Conservation (phyloP, 176 grass and related monocot species). For the Oryza meyeriana region DNA sequence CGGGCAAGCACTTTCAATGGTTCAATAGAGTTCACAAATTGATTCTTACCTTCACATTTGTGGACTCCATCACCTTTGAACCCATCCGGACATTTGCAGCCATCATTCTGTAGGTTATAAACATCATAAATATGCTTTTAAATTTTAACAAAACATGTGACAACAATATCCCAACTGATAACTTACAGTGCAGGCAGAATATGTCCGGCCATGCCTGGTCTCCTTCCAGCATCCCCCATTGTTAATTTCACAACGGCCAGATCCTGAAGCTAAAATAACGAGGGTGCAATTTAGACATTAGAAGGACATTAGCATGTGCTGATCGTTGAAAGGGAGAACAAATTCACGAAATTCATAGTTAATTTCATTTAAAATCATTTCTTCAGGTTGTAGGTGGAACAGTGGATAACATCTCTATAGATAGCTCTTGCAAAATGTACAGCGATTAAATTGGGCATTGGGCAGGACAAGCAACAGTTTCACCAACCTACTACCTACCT, state of each 20-base stretch:
- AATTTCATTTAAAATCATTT: background rate
- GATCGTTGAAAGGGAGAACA: background rate
- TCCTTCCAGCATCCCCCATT: slow-evolving; percentile 98
- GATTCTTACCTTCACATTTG: slow-evolving; percentile 62
- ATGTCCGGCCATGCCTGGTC: slow-evolving; percentile 50
- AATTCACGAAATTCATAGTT: background rate
- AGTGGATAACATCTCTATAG: background rate
- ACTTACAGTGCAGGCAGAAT: slow-evolving; percentile 89
- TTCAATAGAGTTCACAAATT: background rate
- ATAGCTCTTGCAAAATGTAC: background rate
- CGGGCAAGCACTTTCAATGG: background rate
- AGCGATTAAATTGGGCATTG: background rate
- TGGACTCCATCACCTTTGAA: slow-evolving; percentile 83
- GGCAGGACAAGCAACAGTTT: background rate
- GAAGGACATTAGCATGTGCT: background rate
- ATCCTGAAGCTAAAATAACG: slow-evolving; percentile 71
- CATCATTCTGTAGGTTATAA: slow-evolving; percentile 56
- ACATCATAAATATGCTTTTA: slow-evolving; percentile 11
- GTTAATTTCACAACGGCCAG: slow-evolving; percentile 82
- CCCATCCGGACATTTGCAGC: slow-evolving; percentile 83
- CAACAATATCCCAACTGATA: background rate
- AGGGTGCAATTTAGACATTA: too few relatives aligned
- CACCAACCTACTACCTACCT: background rate
- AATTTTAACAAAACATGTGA: background rate
- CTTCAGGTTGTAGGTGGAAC: background rate